Percentiles rank a stretch among this genome's conserved stretches.
Evolutionary conservation across 1,284 basidiomycete species (phyloP).

Genomic region (Porogramme epimiltina): DNA sequence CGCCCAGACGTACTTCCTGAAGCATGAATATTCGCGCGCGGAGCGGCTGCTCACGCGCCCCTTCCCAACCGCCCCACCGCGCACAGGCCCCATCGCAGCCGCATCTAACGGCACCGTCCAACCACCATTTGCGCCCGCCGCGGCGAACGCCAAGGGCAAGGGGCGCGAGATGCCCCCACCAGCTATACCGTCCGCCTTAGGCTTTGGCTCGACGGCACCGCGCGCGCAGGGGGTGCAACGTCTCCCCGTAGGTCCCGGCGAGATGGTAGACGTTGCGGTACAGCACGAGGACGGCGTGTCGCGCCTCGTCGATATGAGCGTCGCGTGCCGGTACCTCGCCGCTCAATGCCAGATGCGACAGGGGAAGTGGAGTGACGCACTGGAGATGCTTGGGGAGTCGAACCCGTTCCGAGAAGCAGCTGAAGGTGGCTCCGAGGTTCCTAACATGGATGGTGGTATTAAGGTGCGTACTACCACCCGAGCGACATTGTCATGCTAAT

Average conservation of each 20-base stretch:
- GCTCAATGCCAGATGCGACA: conserved; percentile 94
- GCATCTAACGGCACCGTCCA: conserved; percentile 47
- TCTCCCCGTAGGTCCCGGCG: conserved; percentile 65
- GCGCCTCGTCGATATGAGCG: conserved; percentile 85
- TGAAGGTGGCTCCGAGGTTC: conserved; percentile 65
- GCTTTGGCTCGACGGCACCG: neutral
- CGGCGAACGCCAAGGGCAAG: conserved; percentile 51
- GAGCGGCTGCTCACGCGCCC: conserved; percentile 89
- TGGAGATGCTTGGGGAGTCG: conserved; percentile 90
- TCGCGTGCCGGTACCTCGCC: conserved; percentile 92
- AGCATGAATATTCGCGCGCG: conserved; percentile 92
- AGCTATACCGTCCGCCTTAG: conserved; percentile 8
- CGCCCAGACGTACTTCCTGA: conserved; percentile 95
- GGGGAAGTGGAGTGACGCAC: conserved; percentile 91
- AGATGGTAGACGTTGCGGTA: conserved; percentile 65
- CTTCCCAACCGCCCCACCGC: conserved; percentile 57
- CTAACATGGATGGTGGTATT: conserved; percentile 83
- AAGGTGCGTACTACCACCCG: conserved; percentile 51
- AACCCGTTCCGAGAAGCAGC: conserved; percentile 82
- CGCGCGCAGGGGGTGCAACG: conserved; percentile 44
- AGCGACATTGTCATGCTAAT: neutral
- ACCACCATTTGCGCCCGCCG: conserved; percentile 24
- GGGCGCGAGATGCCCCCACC: conserved; percentile 51
- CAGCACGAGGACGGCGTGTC: conserved; percentile 66
- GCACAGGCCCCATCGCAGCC: conserved; percentile 35